These are phyloP conservation scores for Coprinopsis sp. DNA, from an alignment of 768 basidiomycete species.

Conservation along the genomic window DNA sequence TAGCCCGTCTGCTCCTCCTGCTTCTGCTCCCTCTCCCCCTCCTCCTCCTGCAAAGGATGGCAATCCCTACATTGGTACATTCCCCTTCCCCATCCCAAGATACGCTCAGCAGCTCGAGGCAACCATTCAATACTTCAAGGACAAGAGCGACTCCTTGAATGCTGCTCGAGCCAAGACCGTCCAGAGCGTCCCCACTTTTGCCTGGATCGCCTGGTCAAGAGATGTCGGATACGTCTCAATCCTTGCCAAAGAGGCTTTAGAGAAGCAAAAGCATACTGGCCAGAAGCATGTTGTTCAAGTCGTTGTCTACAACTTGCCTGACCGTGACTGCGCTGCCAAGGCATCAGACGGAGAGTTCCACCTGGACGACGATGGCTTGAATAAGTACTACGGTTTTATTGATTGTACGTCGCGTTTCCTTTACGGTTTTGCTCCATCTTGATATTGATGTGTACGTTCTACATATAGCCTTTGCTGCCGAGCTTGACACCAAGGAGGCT, in stretches of 20 bases:
- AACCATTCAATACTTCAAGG: slow-evolving; percentile 16
- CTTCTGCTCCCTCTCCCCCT: too few species aligned
- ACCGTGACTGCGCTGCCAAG: slow-evolving; percentile 32
- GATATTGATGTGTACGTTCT: too few species aligned
- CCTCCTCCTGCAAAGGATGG: too few species aligned
- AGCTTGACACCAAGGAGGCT: slow-evolving; percentile 16
- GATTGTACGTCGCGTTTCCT: slow-evolving; percentile 13
- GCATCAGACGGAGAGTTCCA: slow-evolving; percentile 29
- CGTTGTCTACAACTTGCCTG: slow-evolving; percentile 31
- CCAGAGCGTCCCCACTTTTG: slow-evolving; percentile 18
- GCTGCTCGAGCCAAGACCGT: slow-evolving; percentile 16
- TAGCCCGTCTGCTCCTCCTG: too few species aligned
- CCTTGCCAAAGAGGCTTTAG: slow-evolving; percentile 10
- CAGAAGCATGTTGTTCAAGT: slow-evolving; percentile 25
- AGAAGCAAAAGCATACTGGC: slow-evolving; percentile 8
- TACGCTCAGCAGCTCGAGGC: slow-evolving; percentile 17
- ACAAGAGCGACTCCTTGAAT: slow-evolving; percentile 11
- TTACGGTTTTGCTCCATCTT: background rate
- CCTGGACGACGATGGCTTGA: slow-evolving; percentile 24
- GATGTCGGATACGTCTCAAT: background rate
- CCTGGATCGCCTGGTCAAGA: slow-evolving; percentile 14
- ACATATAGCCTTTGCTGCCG: slow-evolving; percentile 14
- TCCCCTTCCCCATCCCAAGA: slow-evolving; percentile 13
- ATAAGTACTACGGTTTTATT: slow-evolving; percentile 30
- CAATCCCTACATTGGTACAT: slow-evolving; percentile 16